Percentiles rank a stretch among this genome's conserved stretches.
phyloP scores from a whole-genome alignment of 2,329 filamentous ascomycete genomes.

The Cercospora sp. region DNA sequence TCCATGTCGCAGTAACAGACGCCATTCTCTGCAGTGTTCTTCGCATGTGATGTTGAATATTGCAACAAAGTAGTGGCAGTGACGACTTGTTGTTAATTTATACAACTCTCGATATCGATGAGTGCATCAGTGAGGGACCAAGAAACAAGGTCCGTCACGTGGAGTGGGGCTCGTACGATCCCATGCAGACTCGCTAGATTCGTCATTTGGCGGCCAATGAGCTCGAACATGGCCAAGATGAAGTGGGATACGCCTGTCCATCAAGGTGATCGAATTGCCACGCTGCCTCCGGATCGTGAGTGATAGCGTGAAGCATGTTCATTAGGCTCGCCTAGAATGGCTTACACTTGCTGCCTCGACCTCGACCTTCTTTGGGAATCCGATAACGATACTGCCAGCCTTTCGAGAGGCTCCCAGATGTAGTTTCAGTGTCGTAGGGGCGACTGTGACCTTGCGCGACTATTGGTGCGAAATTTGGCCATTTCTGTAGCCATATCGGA shows the following conservation, averaged over 20 bases:
- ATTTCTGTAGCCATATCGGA: background rate
- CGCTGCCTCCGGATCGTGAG: background rate
- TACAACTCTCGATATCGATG: background rate
- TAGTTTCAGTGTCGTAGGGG: background rate
- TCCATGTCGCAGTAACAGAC: constrained; percentile 37
- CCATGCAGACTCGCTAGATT: background rate
- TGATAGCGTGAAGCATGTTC: background rate
- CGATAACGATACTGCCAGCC: background rate
- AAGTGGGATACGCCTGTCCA: background rate
- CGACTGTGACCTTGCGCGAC: background rate
- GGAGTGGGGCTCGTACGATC: constrained; percentile 11
- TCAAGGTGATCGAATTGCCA: constrained; percentile 4
- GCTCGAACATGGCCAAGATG: background rate
- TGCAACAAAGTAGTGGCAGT: background rate
- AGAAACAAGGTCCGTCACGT: constrained; percentile 4
- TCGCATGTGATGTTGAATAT: background rate
- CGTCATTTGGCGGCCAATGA: constrained; percentile 5
- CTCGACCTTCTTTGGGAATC: background rate
- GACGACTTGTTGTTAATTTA: constrained; percentile 1
- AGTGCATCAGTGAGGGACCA: background rate
- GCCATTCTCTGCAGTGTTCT: constrained; percentile 3
- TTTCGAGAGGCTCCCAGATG: background rate
- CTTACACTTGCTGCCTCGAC: background rate
- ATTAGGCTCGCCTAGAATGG: background rate
- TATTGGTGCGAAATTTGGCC: background rate